These are phyloP conservation scores for Dittrichia graveolens DNA, from an alignment of 129 eudicot species.

Conservation along the genomic window DNA sequence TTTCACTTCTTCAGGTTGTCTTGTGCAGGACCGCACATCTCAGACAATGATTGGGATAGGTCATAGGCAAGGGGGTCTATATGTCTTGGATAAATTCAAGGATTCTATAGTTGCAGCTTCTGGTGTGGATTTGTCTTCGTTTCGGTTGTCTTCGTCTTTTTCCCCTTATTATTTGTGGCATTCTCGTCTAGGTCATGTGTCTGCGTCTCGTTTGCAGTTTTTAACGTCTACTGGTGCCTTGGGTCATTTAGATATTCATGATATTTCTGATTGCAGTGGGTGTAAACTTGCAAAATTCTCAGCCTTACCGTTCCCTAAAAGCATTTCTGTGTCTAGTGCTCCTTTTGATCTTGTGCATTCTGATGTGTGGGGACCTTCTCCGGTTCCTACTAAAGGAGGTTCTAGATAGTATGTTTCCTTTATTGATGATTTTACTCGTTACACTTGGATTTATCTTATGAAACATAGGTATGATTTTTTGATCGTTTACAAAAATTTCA, in stretches of 20 bases:
- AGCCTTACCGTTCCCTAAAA: not conserved
- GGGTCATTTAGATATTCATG: not conserved
- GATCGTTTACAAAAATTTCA: no score
- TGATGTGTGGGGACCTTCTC: not conserved
- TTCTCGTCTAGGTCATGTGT: not conserved
- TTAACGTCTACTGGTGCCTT: not conserved
- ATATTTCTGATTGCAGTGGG: not conserved
- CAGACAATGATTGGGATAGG: slow-evolving; percentile 6
- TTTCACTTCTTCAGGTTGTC: not conserved
- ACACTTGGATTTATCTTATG: no score
- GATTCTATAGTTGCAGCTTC: not conserved
- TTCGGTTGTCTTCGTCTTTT: not conserved
- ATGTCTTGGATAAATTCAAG: not conserved
- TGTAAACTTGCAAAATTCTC: not conserved
- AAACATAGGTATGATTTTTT: no score
- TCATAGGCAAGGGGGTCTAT: slow-evolving; percentile 1
- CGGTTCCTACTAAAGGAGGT: not conserved
- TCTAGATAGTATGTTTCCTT: not conserved
- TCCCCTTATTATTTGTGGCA: not conserved
- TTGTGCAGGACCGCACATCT: not conserved
- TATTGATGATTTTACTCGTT: not conserved
- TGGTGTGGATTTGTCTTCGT: not conserved
- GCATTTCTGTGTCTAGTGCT: not conserved
- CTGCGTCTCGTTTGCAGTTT: not conserved
- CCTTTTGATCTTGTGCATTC: not conserved